Evolutionary conservation across 805 yeast species (phyloP), one percentile per base, ranked within the genome.

Genomic region (Barnettozyma botsteinii): DNA sequence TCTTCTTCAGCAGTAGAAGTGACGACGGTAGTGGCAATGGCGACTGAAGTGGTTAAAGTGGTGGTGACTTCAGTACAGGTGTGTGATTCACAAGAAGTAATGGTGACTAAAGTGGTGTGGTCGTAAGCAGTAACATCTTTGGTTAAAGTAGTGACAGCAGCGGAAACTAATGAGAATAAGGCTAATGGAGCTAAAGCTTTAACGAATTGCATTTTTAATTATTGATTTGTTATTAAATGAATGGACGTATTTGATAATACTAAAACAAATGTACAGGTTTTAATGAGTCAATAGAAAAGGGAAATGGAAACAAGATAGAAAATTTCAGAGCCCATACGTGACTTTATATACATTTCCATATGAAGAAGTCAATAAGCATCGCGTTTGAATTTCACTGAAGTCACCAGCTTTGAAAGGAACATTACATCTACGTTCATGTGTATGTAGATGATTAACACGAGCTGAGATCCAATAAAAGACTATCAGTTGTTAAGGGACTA

Each of bases 61-160:
- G 42, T 35, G 31, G 28, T 24, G 21, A 24, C 20, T 25, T 31
- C 37, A 14, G 29, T 17, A 50, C 59, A 52, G 10, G 44, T 43
- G 23, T 38, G 23, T 17, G 45, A 31, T 22, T 50, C 49, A 48
- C 60, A 56, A n/a, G 56, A 55, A 24, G 60, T 56, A 47, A 56
- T 56, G 40, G 60, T 56, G 23, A 39, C 42, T 4, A 53, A 25
- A 19, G 47, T 42, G 33, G 60, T 56, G 25, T 40, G 13, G 7
- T 45, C 50, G 10, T 22, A 8, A 22, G 34, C 29, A n/a, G 43
- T 46, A 22, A 42, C 34, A 17, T 21, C n/a, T n/a, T 34, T 47
- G 27, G 47, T 42, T 25, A 59, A 52, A 27, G 59, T 55, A 37
- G 46, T 33, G 13, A 48, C 31, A 35, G 48, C 40, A 31, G 57